These are phyloP conservation scores for Thinopyrum elongatum DNA, from an alignment of 176 grass and related monocot species.

Conservation along the genomic window DNA sequence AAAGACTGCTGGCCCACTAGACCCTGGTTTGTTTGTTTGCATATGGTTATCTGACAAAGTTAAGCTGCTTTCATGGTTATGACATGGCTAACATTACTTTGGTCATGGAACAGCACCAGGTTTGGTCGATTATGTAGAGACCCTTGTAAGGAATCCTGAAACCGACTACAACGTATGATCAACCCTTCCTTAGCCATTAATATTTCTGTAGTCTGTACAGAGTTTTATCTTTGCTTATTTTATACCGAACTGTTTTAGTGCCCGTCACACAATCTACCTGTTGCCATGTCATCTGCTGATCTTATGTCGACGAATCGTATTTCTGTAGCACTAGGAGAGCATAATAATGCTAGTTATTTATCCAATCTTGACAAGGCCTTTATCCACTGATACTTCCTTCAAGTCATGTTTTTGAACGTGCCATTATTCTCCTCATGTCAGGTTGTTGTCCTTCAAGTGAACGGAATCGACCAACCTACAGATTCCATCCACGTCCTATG, in stretches of 20 bases:
- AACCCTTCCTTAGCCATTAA: not conserved
- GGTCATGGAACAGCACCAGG: constrained; percentile 58
- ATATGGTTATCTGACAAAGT: not conserved
- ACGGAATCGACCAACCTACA: constrained; percentile 48
- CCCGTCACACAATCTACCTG: not conserved
- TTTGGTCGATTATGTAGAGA: constrained; percentile 57
- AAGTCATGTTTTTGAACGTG: constrained; percentile 5
- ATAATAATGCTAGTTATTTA: not conserved
- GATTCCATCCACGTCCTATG: constrained; percentile 56
- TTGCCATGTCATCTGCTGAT: not conserved
- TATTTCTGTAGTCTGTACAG: not conserved
- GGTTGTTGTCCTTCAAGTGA: constrained; percentile 65
- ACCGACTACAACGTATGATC: constrained; percentile 71
- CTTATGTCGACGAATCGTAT: not conserved
- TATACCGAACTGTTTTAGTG: not conserved
- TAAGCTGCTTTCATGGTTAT: constrained; percentile 10
- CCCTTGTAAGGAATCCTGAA: constrained; percentile 69
- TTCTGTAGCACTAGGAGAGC: not conserved
- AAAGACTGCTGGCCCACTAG: constrained; percentile 49
- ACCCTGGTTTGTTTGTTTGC: constrained; percentile 55
- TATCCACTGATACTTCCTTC: not conserved
- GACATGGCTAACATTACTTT: constrained; percentile 15
- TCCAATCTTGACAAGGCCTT: not conserved
- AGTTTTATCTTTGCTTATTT: not conserved
- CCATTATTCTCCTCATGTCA: constrained; percentile 24